phyloP scores from a whole-genome alignment of 106 monocot species.

The Dendrobium nobile region DNA sequence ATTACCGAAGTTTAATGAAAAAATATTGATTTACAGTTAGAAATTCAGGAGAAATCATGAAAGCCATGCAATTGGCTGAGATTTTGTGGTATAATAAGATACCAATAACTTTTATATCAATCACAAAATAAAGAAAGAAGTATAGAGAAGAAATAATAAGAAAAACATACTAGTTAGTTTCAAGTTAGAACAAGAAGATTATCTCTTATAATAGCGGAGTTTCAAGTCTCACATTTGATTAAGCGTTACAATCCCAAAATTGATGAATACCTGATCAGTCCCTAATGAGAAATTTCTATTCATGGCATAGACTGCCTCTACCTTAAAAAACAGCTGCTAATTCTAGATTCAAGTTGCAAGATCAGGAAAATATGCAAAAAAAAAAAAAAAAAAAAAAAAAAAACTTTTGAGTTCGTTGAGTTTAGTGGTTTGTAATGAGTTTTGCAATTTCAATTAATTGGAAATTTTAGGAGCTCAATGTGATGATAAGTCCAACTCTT shows the following conservation, averaged over 20 bases:
- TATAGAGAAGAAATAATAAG: neutral
- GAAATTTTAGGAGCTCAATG: neutral
- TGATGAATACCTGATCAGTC: neutral
- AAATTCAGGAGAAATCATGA: neutral
- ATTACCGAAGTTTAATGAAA: neutral
- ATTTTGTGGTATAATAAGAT: neutral
- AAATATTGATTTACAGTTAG: neutral
- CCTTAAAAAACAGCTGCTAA: neutral
- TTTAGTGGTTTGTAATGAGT: neutral
- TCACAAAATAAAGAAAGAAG: neutral
- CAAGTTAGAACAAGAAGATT: neutral
- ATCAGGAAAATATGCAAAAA: neutral
- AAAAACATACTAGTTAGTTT: neutral
- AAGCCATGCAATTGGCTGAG: neutral
- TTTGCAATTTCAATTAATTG: neutral
- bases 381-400: neutral
- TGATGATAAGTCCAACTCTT: neutral
- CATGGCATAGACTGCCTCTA: neutral
- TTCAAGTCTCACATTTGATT: neutral
- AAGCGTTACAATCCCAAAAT: neutral
- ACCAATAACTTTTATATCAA: neutral
- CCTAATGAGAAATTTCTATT: neutral
- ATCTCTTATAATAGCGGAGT: neutral
- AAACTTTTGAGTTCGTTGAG: neutral
- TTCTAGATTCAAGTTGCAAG: neutral